phyloP scores from a whole-genome alignment of 2,329 filamentous ascomycete genomes.

The Capronia americana region DNA sequence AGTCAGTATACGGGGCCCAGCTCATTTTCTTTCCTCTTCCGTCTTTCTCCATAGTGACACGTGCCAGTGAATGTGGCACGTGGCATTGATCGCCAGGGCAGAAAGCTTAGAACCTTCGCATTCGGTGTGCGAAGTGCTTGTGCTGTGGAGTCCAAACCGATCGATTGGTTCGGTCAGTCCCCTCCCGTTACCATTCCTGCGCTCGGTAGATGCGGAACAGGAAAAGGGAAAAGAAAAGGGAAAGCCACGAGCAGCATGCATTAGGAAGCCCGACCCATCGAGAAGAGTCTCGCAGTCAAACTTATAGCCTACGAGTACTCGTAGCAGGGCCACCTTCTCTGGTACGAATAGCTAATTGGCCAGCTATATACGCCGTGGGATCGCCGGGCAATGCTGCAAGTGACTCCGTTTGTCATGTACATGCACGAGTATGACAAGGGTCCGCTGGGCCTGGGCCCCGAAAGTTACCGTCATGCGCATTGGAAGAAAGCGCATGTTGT shows the following conservation, averaged over 20 bases:
- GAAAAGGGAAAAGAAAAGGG: neutral
- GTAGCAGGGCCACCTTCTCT: neutral
- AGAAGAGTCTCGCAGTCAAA: neutral
- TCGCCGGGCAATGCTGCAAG: neutral
- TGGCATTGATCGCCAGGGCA: neutral
- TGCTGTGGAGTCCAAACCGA: neutral
- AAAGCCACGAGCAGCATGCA: neutral
- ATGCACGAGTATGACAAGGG: too few species aligned
- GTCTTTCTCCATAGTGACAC: constrained; percentile 1
- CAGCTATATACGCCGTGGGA: neutral
- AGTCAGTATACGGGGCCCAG: neutral
- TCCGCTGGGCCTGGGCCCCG: too few species aligned
- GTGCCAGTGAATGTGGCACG: neutral
- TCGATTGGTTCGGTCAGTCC: too few species aligned
- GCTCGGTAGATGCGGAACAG: neutral
- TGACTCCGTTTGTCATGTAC: too few species aligned
- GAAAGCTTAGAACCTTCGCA: neutral
- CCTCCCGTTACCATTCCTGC: too few species aligned
- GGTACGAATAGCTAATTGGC: neutral
- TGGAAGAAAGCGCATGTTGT: too few species aligned
- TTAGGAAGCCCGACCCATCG: neutral
- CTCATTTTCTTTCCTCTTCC: neutral
- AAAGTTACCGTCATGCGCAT: too few species aligned
- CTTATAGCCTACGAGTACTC: neutral
- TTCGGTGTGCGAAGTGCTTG: neutral